A percentile compares a stretch with the other conserved stretches of the same genome.
phyloP scores from a whole-genome alignment of 768 basidiomycete genomes.

The Suillus subalutaceus region DNA sequence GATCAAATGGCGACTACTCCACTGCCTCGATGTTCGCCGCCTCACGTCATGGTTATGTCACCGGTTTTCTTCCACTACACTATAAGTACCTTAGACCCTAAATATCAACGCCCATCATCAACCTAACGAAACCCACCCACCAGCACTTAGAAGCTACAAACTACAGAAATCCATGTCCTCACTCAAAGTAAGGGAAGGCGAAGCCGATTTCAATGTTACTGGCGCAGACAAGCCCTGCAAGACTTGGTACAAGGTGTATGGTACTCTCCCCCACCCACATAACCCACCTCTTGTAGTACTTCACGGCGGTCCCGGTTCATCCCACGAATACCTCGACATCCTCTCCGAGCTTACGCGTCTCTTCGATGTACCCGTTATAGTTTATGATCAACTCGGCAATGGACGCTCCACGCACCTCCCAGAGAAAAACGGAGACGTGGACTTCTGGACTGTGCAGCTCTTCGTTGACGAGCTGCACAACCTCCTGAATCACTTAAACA shows the following conservation, averaged over 20 bases:
- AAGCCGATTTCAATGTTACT: conserved; percentile 28
- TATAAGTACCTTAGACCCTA: too few relatives aligned
- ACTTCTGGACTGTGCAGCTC: conserved; percentile 56
- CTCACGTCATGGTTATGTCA: too few relatives aligned
- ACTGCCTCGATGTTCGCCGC: too few relatives aligned
- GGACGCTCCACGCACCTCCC: conserved; percentile 59
- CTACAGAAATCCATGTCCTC: conserved; percentile 24
- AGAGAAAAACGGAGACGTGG: conserved; percentile 43
- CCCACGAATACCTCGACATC: conserved; percentile 44
- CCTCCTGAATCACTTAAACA: conserved; percentile 45
- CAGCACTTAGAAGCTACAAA: too few relatives aligned
- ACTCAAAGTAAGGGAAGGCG: conserved; percentile 36
- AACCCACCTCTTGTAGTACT: conserved; percentile 49
- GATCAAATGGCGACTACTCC: too few relatives aligned
- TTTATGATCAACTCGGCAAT: conserved; percentile 60
- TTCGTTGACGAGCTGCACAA: conserved; percentile 48
- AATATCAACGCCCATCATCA: too few relatives aligned
- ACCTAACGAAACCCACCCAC: too few relatives aligned
- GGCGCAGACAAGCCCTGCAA: conserved; percentile 36
- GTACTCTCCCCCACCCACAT: conserved; percentile 39
- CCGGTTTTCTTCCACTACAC: too few relatives aligned
- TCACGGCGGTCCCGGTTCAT: conserved; percentile 57
- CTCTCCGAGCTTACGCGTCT: conserved; percentile 41
- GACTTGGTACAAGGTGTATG: conserved; percentile 56
- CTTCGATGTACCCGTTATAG: conserved; percentile 47